Evolutionary conservation across 768 basidiomycete genomes (phyloP), one percentile per base, ranked within the genome.

Genomic region (Leccinum boreale): DNA sequence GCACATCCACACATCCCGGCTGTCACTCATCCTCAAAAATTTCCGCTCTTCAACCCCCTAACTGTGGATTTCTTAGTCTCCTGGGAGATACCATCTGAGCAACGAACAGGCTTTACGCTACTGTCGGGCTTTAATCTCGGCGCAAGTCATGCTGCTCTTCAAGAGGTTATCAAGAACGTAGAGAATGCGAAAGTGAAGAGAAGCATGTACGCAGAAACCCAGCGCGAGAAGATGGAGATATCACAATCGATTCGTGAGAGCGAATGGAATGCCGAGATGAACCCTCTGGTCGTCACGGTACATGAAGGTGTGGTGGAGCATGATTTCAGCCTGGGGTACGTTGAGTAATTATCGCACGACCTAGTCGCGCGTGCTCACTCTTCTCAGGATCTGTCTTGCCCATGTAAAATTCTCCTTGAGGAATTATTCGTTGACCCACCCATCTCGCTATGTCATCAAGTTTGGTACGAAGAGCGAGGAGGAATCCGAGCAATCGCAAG

Each of bases 131-230:
- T 87, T 23, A 78, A 75, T 15, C 78, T 91, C 11, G 90, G 92
- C 7, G 87, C 90, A 10, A 71, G 78, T 3, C 87, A 90, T 67
- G 90, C 85, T 11, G 73, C 82, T 14, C 76, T 96, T 57, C 77
- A 82, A 17, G 78, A 80, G 50, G 75, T 86, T 36, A 78, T 94
- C 5, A 78, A 82, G 50, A 78, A 81, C 19, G 80, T 82, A 10
- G 85, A 85, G 65, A 76, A 73, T 47, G 79, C 80, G 11, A 90
- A 90, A 72, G 79, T 79, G 23, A 89, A 86, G 58, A 81, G 93
- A 47, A 92, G 84, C 61, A 92, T 97, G 82, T 98, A 93, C 67
- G 92, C 92, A 21, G 93, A 98, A 76, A 96, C 94, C 5, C 83
- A 82, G 59, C 78, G 88, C 50, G 86, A 94, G 71, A 85, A 84